phyloP scores from a whole-genome alignment of 176 grass and related monocot species.

The Themeda triandra region DNA sequence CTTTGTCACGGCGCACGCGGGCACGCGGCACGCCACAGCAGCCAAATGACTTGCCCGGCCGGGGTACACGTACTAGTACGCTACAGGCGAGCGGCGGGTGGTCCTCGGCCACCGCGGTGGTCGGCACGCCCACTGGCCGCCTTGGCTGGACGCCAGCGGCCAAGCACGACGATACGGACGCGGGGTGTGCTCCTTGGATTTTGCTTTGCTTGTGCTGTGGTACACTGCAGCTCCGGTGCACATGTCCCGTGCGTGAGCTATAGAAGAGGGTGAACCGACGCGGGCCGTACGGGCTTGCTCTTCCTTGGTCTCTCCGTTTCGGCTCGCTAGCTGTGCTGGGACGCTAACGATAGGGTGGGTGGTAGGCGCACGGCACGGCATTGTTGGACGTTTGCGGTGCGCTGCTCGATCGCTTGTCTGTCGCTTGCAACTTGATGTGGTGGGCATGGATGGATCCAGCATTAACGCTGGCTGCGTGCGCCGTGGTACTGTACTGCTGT shows the following conservation, averaged over 20 bases:
- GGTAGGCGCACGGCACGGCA: background rate
- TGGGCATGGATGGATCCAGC: background rate
- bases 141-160: no score
- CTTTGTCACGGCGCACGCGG: slow-evolving; percentile 26
- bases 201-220: background rate
- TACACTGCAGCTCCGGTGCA: background rate
- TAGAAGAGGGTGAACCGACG: background rate
- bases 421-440: background rate
- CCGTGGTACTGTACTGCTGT: background rate
- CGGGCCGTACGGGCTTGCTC: background rate
- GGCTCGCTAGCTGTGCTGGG: background rate
- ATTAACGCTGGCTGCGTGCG: background rate
- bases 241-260: no score
- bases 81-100: background rate
- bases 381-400: background rate
- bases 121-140: background rate
- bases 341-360: background rate
- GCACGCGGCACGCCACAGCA: background rate
- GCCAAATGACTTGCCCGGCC: background rate
- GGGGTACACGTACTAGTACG: background rate
- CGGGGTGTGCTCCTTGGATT: background rate
- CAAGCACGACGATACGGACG: background rate
- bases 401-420: background rate
- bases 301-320: background rate
- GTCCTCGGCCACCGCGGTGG: background rate